Evolutionary conservation across 345 rosid genomes (phyloP).

Genomic region (Populus tremula): DNA sequence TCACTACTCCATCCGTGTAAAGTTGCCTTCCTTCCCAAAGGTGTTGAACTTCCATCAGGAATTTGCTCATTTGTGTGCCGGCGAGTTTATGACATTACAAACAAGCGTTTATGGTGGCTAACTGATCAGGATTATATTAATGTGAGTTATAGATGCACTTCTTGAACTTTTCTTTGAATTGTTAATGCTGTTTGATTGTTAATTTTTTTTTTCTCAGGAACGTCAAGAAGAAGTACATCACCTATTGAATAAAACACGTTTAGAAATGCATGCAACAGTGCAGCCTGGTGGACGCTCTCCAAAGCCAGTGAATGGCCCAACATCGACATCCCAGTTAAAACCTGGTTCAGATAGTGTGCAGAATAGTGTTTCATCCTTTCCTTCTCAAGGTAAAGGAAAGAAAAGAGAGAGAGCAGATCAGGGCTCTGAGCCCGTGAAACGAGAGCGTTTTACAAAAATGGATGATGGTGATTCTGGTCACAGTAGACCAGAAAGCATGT

Average conservation of each 20-base stretch:
- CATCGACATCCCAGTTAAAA: conserved; percentile 68
- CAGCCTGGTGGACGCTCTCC: conserved; percentile 85
- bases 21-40: conserved; percentile 87
- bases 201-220: conserved; percentile 30
- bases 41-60: conserved; percentile 71
- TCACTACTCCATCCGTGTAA: conserved; percentile 92
- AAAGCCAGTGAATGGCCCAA: conserved; percentile 66
- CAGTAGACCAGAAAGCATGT: conserved; percentile 47
- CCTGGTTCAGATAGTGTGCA: conserved; percentile 63
- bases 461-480: conserved; percentile 65
- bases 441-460: conserved; percentile 54
- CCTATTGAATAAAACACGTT: conserved; percentile 55
- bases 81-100: conserved; percentile 73
- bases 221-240: conserved; percentile 77
- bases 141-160: conserved; percentile 47
- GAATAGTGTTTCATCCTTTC: conserved; percentile 49
- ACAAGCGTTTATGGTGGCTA: conserved; percentile 85
- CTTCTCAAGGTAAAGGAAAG: conserved; percentile 79
- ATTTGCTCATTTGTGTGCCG: conserved; percentile 77
- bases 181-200: not conserved
- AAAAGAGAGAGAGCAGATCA: conserved; percentile 89
- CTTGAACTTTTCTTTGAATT: not conserved
- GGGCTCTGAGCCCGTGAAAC: conserved; percentile 57
- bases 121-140: conserved; percentile 82
- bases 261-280: conserved; percentile 78